Base-by-base conservation (phyloP, 495 filamentous ascomycete genomes). In the Lentithecium fluviatile region DNA sequence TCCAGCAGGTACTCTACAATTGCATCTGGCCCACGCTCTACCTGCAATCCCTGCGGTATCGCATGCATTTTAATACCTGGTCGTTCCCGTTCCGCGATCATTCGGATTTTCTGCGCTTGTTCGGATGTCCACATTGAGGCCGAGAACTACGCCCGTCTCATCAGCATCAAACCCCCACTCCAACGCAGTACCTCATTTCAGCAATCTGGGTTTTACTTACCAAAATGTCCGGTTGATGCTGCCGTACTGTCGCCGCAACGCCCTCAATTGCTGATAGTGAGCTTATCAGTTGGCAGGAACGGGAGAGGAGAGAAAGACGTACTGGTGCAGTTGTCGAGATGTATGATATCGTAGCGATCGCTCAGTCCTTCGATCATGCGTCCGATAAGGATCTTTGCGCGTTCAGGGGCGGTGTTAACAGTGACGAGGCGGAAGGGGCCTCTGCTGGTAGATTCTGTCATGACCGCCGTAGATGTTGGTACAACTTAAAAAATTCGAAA, bases 71-170 rank as follows among this genome's bases (percentile, higher is more conserved):
- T 78, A 77, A 83, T 75, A 55, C 77, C 65, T 20, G 83, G 81
- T 12, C 74, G 72, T 55, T 79, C 73, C 8, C 75, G 70, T 45
- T 77, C 75, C 26, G 84, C 83, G 51, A 82, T 84, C 2, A 74
- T 64, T 25, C 83, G 76, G 45, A 86, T 84, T 59, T 80, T 62
- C 32, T 73, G 56, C 19, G 82, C 79, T 69, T 88, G 72, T 54
- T 84, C 80, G 17, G 76, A 74, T 10, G 83, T 78, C 85, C 84
- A 88, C 84, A 87, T 87, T 32, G 85, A 87, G 15, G 85, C 85
- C 49, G 79, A 82, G 76, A 86, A 86, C 81, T n/a, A n/a, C n/a
- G n/a, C n/a, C 13, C 84, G 60, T 57, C 12, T 65, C 21, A 26
- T 49, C 23, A 49, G 46, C 46, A 3, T 15, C 46, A 49, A 21